A percentile compares a stretch with the other conserved stretches of the same genome.
Evolutionary conservation across 805 yeast genomes (phyloP).

Genomic region (Schizosaccharomyces lindneri): DNA sequence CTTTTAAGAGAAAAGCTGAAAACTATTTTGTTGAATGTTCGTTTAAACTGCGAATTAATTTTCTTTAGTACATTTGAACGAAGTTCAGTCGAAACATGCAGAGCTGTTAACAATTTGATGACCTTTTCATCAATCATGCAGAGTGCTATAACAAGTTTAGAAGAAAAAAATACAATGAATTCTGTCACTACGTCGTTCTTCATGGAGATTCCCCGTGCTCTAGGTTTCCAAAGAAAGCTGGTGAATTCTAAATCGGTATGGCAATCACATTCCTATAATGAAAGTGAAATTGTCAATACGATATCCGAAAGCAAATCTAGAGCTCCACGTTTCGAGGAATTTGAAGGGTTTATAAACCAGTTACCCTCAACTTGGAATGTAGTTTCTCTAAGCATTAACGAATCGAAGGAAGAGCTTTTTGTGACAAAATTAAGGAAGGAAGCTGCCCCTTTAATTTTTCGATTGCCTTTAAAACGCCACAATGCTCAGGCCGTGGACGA

Average conservation of each 20-base stretch:
- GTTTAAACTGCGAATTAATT: not conserved
- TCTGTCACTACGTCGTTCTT: not conserved
- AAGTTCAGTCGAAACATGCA: not conserved
- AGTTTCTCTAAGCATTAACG: slow-evolving; percentile 35
- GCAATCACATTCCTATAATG: not conserved
- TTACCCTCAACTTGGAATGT: slow-evolving; percentile 32
- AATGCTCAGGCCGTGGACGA: slow-evolving; percentile 22
- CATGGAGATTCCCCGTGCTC: slow-evolving; percentile 6
- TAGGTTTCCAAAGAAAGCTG: slow-evolving; percentile 5
- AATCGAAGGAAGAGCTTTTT: slow-evolving; percentile 31
- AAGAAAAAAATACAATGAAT: not conserved
- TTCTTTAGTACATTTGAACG: not conserved
- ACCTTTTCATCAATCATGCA: not conserved
- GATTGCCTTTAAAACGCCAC: slow-evolving; percentile 35
- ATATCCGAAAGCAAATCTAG: too few species aligned
- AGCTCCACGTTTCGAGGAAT: slow-evolving; percentile 1
- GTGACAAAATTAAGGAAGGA: slow-evolving; percentile 21
- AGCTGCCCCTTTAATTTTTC: slow-evolving; percentile 21
- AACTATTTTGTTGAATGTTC: not conserved
- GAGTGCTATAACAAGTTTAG: not conserved
- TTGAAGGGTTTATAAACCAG: slow-evolving; percentile 6
- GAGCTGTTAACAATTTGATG: not conserved
- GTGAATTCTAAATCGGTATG: not conserved
- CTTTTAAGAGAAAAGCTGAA: not conserved
- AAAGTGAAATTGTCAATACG: not conserved